Percentiles rank a stretch among this genome's conserved stretches.
Conservation (phyloP, 345 rosid species). For the Moricandia moricandioides region DNA sequence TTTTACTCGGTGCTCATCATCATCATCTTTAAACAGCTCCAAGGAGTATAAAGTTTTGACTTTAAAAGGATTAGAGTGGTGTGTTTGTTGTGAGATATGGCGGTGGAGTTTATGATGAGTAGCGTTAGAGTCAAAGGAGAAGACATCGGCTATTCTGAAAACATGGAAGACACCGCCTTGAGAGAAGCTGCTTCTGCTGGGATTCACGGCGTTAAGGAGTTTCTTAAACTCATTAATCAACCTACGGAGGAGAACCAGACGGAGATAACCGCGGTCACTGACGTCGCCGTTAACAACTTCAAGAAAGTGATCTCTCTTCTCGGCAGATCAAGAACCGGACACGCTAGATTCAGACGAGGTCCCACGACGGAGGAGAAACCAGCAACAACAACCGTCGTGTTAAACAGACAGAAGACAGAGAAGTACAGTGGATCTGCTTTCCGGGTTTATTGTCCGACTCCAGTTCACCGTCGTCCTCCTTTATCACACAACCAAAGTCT, state of each 20-base stretch:
- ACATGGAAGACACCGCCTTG: slow-evolving; percentile 56
- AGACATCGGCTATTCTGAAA: slow-evolving; percentile 5
- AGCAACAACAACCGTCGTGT: background rate
- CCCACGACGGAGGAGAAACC: slow-evolving; percentile 30
- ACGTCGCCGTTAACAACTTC: slow-evolving; percentile 69
- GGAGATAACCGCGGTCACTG: slow-evolving; percentile 62
- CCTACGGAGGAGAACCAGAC: slow-evolving; percentile 30
- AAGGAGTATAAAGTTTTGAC: background rate
- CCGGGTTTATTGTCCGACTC: slow-evolving; percentile 64
- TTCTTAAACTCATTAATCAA: slow-evolving; percentile 51
- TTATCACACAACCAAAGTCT: slow-evolving; percentile 51
- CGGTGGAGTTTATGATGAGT: slow-evolving; percentile 27
- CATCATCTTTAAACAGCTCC: slow-evolving; percentile 1
- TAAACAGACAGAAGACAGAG: slow-evolving; percentile 35
- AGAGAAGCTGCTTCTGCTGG: slow-evolving; percentile 78
- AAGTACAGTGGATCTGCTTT: slow-evolving; percentile 51
- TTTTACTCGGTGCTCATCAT: background rate
- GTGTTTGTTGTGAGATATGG: slow-evolving; percentile 12
- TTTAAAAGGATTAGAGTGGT: background rate
- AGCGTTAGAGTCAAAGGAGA: slow-evolving; percentile 12
- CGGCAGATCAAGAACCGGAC: slow-evolving; percentile 76
- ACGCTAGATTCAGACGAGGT: slow-evolving; percentile 78
- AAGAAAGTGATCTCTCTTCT: slow-evolving; percentile 70
- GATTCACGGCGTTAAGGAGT: slow-evolving; percentile 74
- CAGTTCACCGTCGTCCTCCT: slow-evolving; percentile 71